These are phyloP conservation scores for Tulasnella calospora DNA, from an alignment of 768 basidiomycete genomes.

Conservation along the genomic window DNA sequence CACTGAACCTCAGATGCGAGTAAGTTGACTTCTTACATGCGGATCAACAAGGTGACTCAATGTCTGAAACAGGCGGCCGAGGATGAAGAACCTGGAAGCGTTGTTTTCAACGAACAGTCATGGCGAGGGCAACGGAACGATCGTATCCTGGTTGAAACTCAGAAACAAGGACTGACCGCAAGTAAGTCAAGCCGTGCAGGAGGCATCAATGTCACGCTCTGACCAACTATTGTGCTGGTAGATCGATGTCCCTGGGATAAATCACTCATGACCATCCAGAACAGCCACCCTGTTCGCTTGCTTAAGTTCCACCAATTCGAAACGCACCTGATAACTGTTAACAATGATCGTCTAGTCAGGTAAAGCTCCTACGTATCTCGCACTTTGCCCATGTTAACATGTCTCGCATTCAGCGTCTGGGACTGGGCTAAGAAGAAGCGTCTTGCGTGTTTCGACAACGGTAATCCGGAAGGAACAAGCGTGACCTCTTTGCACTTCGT, in stretches of 20 bases:
- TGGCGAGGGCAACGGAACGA: constrained; percentile 94
- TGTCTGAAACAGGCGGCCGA: constrained; percentile 67
- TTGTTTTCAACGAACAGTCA: constrained; percentile 89
- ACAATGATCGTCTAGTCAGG: constrained; percentile 83
- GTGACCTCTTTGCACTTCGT: constrained; percentile 89
- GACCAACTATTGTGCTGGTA: constrained; percentile 34
- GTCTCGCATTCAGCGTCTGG: constrained; percentile 62
- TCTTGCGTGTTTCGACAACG: constrained; percentile 81
- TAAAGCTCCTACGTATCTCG: constrained; percentile 34
- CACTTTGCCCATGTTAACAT: constrained; percentile 19
- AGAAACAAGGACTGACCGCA: constrained; percentile 63
- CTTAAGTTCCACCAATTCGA: constrained; percentile 92
- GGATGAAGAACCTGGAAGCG: constrained; percentile 90
- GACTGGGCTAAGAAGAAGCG: constrained; percentile 84
- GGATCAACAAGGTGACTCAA: background rate
- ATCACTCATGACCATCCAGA: constrained; percentile 60
- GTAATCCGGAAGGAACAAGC: constrained; percentile 71
- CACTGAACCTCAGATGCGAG: constrained; percentile 98
- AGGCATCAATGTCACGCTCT: background rate
- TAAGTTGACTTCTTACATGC: constrained; percentile 38
- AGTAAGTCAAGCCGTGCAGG: constrained; percentile 46
- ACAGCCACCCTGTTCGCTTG: constrained; percentile 57
- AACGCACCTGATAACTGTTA: constrained; percentile 77
- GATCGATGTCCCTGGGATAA: constrained; percentile 68
- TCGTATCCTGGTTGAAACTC: constrained; percentile 62